Percentiles rank a stretch among this genome's conserved stretches.
phyloP scores from a whole-genome alignment of 306 rosid species.

The Pueraria montana region DNA sequence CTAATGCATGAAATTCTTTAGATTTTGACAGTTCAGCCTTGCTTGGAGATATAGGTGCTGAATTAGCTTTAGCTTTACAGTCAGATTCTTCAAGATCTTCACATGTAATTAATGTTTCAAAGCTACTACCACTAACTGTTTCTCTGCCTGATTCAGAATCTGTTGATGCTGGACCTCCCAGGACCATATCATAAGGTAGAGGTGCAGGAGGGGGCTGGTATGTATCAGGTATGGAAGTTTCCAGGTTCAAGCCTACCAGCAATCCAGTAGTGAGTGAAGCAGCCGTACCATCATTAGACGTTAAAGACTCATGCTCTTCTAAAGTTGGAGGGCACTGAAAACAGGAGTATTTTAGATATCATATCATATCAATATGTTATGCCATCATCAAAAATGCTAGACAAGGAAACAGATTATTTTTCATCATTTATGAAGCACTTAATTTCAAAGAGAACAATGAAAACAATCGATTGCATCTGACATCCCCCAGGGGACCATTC shows the following conservation, averaged over 20 bases:
- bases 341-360: slow-evolving; percentile 35
- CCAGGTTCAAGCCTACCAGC: slow-evolving; percentile 63
- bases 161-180: slow-evolving; percentile 62
- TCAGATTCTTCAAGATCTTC: slow-evolving; percentile 71
- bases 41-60: slow-evolving; percentile 55
- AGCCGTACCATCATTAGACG: slow-evolving; percentile 54
- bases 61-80: slow-evolving; percentile 56
- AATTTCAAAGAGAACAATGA: slow-evolving; percentile 14
- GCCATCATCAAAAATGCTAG: slow-evolving; percentile 1
- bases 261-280: slow-evolving; percentile 65
- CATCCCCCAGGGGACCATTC: neutral
- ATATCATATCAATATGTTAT: neutral
- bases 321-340: slow-evolving; percentile 72
- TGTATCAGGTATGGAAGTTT: slow-evolving; percentile 75
- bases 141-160: slow-evolving; percentile 66
- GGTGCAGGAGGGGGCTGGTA: slow-evolving; percentile 87
- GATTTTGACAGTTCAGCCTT: slow-evolving; percentile 60
- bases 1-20: slow-evolving; percentile 45
- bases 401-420: slow-evolving; percentile 24
- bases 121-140: slow-evolving; percentile 63
- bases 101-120: slow-evolving; percentile 61
- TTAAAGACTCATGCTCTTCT: slow-evolving; percentile 68
- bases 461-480: slow-evolving; percentile 17
- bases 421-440: slow-evolving; percentile 21
- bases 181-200: slow-evolving; percentile 74